Conservation (phyloP, 2,329 filamentous ascomycete genomes). For the Didymella lethalis region DNA sequence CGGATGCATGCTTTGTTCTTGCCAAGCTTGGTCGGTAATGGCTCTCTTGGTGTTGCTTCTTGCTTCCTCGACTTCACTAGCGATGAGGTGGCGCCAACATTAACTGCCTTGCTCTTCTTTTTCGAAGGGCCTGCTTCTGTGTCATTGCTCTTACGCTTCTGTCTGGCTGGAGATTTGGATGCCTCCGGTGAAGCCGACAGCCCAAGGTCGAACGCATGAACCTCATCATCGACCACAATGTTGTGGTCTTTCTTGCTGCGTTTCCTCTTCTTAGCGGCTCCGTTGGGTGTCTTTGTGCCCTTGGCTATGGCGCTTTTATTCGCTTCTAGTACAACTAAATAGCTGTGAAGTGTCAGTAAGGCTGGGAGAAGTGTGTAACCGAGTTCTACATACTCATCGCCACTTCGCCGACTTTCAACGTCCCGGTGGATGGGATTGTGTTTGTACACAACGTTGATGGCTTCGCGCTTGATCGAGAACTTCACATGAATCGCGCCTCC, state of each 20-base stretch:
- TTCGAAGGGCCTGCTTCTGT: constrained; percentile 9
- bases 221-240: constrained; percentile 21
- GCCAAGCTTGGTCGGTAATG: constrained; percentile 19
- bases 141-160: constrained; percentile 33
- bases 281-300: not conserved
- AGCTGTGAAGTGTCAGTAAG: constrained; percentile 1
- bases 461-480: constrained; percentile 46
- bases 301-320: not conserved
- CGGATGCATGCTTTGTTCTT: constrained; percentile 32
- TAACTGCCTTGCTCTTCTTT: constrained; percentile 31
- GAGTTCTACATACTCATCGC: constrained; percentile 30
- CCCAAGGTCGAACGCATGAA: constrained; percentile 25
- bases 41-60: constrained; percentile 15
- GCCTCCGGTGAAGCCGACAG: constrained; percentile 36
- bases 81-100: constrained; percentile 10
- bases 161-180: constrained; percentile 27
- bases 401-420: constrained; percentile 25
- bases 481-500: constrained; percentile 47
- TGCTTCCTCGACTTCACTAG: constrained; percentile 26
- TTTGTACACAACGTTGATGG: constrained; percentile 48
- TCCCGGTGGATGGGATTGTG: constrained; percentile 47
- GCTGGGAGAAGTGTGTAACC: not conserved
- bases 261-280: constrained; percentile 28
- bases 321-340: not conserved
- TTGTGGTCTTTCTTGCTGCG: constrained; percentile 26